A percentile compares a stretch with the other conserved stretches of the same genome.
phyloP scores from a whole-genome alignment of 148 eudicot genomes.

The Nepenthes gracilis region DNA sequence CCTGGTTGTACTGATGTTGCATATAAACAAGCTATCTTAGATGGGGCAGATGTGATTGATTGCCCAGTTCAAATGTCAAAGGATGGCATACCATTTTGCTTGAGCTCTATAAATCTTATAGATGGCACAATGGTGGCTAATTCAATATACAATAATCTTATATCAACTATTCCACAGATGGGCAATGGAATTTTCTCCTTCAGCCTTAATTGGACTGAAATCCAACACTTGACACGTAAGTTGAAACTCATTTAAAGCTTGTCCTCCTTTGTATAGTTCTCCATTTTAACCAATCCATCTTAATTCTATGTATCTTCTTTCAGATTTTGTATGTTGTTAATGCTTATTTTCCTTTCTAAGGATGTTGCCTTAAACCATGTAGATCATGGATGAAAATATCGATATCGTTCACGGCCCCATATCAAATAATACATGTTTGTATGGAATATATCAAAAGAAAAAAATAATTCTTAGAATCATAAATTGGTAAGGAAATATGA shows the following conservation, averaged over 20 bases:
- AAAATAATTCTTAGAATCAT: too few species aligned
- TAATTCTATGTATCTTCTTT: too few species aligned
- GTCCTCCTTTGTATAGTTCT: not conserved
- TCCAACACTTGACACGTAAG: constrained; percentile 72
- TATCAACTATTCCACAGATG: constrained; percentile 21
- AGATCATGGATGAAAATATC: too few species aligned
- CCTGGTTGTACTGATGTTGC: constrained; percentile 85
- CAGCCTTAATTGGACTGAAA: constrained; percentile 63
- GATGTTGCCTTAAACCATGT: too few species aligned
- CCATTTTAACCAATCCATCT: too few species aligned
- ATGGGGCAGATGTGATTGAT: constrained; percentile 81
- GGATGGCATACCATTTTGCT: constrained; percentile 84
- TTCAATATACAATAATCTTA: constrained; percentile 25
- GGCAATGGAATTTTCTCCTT: constrained; percentile 56
- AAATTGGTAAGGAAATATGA: too few species aligned
- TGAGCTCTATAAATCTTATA: constrained; percentile 57
- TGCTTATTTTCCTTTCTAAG: too few species aligned
- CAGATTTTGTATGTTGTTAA: too few species aligned
- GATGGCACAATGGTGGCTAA: constrained; percentile 41
- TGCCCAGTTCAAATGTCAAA: constrained; percentile 83
- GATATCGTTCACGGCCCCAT: too few species aligned
- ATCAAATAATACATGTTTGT: too few species aligned
- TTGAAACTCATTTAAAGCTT: not conserved
- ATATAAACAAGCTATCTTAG: constrained; percentile 54
- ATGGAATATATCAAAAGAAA: too few species aligned